Conservation (phyloP, 176 grass and related monocot species). For the Oryza glaberrima region DNA sequence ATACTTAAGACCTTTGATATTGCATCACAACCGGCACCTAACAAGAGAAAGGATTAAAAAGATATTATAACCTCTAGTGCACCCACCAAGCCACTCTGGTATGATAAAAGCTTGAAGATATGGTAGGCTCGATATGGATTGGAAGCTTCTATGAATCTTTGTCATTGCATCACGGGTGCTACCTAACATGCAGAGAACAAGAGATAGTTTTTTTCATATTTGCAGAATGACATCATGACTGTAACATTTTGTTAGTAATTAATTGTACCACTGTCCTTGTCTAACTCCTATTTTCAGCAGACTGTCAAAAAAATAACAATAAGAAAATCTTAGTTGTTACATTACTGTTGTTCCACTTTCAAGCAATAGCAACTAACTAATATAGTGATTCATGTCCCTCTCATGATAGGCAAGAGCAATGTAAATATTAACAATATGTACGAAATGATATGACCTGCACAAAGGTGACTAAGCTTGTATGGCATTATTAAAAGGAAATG, state of each 20-base stretch:
- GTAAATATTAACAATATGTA: slow-evolving; percentile 36
- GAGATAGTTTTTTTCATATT: slow-evolving; percentile 24
- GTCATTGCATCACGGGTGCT: slow-evolving; percentile 48
- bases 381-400: slow-evolving; percentile 34
- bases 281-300: slow-evolving; percentile 31
- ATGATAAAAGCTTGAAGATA: slow-evolving; percentile 38
- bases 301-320: slow-evolving; percentile 13
- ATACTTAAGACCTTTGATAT: slow-evolving; percentile 47
- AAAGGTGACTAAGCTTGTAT: slow-evolving; percentile 13
- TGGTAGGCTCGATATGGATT: slow-evolving; percentile 45
- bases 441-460: not conserved
- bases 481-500: slow-evolving; percentile 9
- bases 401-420: slow-evolving; percentile 15
- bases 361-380: slow-evolving; percentile 43
- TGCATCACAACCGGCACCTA: slow-evolving; percentile 50
- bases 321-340: slow-evolving; percentile 12
- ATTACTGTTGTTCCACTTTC: slow-evolving; percentile 47
- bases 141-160: slow-evolving; percentile 56
- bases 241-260: slow-evolving; percentile 34
- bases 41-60: slow-evolving; percentile 54
- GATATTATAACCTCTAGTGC: slow-evolving; percentile 42
- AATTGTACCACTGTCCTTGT: slow-evolving; percentile 39
- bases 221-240: slow-evolving; percentile 28
- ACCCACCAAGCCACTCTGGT: slow-evolving; percentile 50
- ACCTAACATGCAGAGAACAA: slow-evolving; percentile 66